phyloP scores from a whole-genome alignment of 257 asterid genomes.

The Lithospermum erythrorhizon region DNA sequence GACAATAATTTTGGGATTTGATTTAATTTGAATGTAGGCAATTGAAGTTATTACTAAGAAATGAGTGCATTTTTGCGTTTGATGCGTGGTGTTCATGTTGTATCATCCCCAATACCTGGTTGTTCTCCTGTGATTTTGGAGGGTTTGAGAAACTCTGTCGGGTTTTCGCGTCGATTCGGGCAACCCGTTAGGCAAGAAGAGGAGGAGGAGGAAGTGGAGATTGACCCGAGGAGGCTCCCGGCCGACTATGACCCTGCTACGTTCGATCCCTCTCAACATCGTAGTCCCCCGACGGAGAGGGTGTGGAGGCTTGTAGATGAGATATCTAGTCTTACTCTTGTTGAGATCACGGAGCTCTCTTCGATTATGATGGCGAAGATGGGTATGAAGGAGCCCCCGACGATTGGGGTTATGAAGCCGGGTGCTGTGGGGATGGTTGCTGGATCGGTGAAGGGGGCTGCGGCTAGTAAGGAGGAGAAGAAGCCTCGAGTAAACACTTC shows the following conservation, averaged over 20 bases:
- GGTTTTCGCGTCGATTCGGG: constrained; percentile 27
- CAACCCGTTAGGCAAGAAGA: constrained; percentile 51
- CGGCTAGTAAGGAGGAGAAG: constrained; percentile 41
- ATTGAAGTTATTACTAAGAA: neutral
- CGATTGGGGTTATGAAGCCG: constrained; percentile 39
- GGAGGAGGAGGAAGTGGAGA: constrained; percentile 51
- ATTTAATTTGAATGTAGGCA: no score
- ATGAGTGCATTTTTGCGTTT: constrained; percentile 57
- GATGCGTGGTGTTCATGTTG: constrained; percentile 33
- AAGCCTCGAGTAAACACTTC: no score
- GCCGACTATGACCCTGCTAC: constrained; percentile 70
- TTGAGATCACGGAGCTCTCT: constrained; percentile 47
- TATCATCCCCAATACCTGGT: constrained; percentile 19
- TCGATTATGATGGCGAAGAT: constrained; percentile 34
- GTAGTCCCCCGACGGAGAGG: constrained; percentile 67
- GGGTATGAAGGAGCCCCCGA: constrained; percentile 25
- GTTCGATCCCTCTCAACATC: constrained; percentile 76
- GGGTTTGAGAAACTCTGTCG: constrained; percentile 20
- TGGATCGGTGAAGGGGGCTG: constrained; percentile 17
- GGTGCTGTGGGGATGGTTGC: constrained; percentile 43
- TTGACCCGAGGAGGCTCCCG: constrained; percentile 75
- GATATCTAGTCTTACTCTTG: constrained; percentile 56
- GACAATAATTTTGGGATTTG: no score
- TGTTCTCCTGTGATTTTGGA: constrained; percentile 14
- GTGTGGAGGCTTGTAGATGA: constrained; percentile 85